Base-by-base conservation (phyloP, 1,284 basidiomycete genomes). In the Boletus smithii region DNA sequence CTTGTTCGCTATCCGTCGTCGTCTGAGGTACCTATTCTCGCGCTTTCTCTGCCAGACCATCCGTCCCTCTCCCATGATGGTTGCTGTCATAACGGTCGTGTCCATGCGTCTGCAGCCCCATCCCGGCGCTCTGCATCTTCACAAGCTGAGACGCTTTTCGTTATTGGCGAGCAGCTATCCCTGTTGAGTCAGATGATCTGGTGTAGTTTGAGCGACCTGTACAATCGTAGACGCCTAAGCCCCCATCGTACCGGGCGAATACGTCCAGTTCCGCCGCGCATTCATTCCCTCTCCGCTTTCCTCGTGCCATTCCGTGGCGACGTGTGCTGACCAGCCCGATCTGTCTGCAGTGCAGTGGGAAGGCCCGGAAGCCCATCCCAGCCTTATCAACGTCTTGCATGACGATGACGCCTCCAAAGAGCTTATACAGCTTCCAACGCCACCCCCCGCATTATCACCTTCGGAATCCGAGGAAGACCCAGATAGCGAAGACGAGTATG, bases 401-500 rank as follows among this genome's bases (percentile, higher is more conserved):
- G 46, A 62, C 51, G 38, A 58, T 50, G 52, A 66, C 7, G 33
- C 54, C 38, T 53, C 56, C 32, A 44, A 55, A 32, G 49, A 44
- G 37, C 52, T 48, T 26, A 20, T 26, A 18, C 56, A 40, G 6
- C 50, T 20, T 34, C 44, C 61, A 39, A 65, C 61, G 27, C 62
- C 64, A 31, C 64, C 54, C 14, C 65, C 66, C 30, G 62, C 65
- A 0, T 34, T 68, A 51, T 64, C 53, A 1, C 60, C 62, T 16
- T 73, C 74, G 8, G 79, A 79, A 51, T 77, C 81, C 3, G 78
- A 77, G 33, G 74, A 71, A 29, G 74, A 77, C 31, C 65, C 65
- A 36, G 76, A 71, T 43, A 84, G 80, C 59, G 84, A 78, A 53
- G 85, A 88, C 54, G 86, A 88, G 56, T 84, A 85, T 62, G 72